A percentile compares a stretch with the other conserved stretches of the same genome.
Conservation (phyloP, 2,329 filamentous ascomycete genomes). For the Phialemoniopsis sp. region DNA sequence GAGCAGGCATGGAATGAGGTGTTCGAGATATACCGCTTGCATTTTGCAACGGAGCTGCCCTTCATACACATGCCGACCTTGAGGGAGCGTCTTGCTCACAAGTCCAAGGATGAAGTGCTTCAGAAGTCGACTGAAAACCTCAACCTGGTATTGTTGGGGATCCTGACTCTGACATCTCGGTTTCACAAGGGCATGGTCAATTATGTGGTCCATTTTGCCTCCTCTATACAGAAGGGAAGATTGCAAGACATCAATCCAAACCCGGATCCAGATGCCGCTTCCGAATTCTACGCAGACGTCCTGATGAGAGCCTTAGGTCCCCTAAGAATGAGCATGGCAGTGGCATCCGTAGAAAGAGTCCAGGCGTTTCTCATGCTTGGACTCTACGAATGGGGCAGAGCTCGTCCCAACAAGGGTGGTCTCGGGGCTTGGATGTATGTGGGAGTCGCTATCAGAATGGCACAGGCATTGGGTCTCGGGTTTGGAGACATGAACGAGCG, state of each 20-base stretch:
- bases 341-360: slow-evolving; percentile 56
- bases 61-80: slow-evolving; percentile 67
- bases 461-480: slow-evolving; percentile 57
- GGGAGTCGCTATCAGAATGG: slow-evolving; percentile 60
- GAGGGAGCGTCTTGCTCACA: slow-evolving; percentile 43
- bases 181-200: slow-evolving; percentile 60
- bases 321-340: slow-evolving; percentile 40
- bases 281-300: slow-evolving; percentile 61
- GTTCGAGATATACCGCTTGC: slow-evolving; percentile 65
- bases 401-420: slow-evolving; percentile 42
- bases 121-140: slow-evolving; percentile 37
- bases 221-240: slow-evolving; percentile 16
- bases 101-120: slow-evolving; percentile 26
- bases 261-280: slow-evolving; percentile 49
- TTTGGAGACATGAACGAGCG: slow-evolving; percentile 41
- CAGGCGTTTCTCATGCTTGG: slow-evolving; percentile 69
- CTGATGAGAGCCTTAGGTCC: slow-evolving; percentile 47
- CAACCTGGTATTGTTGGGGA: slow-evolving; percentile 58
- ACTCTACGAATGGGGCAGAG: slow-evolving; percentile 68
- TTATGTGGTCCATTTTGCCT: slow-evolving; percentile 39
- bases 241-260: slow-evolving; percentile 25
- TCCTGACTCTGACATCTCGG: slow-evolving; percentile 65
- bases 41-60: slow-evolving; percentile 68
- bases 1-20: slow-evolving; percentile 64
- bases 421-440: slow-evolving; percentile 63